phyloP scores from a whole-genome alignment of 345 rosid species.

The Eucalyptus paniculata region DNA sequence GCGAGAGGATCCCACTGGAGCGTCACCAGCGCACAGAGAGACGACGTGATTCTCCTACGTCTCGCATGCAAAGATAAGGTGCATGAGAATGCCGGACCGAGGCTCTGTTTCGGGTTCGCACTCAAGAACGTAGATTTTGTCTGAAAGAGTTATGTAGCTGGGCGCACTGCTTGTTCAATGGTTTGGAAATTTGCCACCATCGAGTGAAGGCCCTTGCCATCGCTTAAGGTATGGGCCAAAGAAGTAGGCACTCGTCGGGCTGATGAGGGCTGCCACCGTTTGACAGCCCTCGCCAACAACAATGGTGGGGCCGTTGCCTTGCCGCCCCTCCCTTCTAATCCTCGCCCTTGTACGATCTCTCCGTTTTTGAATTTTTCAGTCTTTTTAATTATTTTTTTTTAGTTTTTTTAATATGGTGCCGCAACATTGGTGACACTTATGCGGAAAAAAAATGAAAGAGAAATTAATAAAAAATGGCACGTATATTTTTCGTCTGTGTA shows the following conservation, averaged over 20 bases:
- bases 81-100: not conserved
- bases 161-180: not conserved
- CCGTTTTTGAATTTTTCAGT: not conserved
- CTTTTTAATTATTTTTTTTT: not conserved
- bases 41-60: not conserved
- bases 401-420: not conserved
- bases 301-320: not conserved
- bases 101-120: not conserved
- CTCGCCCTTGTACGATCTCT: not conserved
- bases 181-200: not conserved
- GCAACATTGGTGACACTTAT: not conserved
- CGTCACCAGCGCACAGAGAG: not conserved
- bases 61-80: not conserved
- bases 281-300: not conserved
- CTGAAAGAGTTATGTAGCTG: too few species aligned
- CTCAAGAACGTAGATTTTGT: not conserved
- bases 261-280: not conserved
- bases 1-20: not conserved
- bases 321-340: not conserved
- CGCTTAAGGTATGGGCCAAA: not conserved
- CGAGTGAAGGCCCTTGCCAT: not conserved
- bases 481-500: accelerated
- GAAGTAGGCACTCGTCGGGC: not conserved
- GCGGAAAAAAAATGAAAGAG: not conserved
- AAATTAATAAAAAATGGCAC: not conserved